Evolutionary conservation across 768 basidiomycete genomes (phyloP).

Genomic region (Strobilomyces confusus): DNA sequence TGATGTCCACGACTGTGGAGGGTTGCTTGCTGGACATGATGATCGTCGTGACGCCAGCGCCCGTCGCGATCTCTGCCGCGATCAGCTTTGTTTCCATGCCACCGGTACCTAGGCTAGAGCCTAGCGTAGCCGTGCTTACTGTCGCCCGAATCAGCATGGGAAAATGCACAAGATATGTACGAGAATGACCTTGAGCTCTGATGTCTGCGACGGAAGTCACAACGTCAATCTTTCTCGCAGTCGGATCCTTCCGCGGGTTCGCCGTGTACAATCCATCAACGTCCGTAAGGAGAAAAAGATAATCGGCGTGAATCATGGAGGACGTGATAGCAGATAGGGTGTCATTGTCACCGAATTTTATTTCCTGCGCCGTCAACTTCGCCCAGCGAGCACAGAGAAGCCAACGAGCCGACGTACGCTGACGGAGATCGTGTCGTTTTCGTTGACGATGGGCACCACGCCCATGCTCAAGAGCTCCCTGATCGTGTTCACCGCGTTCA

Average conservation of each 20-base stretch:
- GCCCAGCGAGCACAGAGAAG: not conserved
- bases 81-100: constrained; percentile 99
- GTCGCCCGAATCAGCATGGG: not conserved
- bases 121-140: constrained; percentile 93
- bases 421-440: constrained; percentile 98
- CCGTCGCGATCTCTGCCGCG: constrained; percentile 95
- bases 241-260: constrained; percentile 88
- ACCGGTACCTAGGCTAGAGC: constrained; percentile 91
- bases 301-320: constrained; percentile 97
- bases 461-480: constrained; percentile 90
- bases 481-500: constrained; percentile 96
- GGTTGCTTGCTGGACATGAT: constrained; percentile 84
- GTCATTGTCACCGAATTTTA: constrained; percentile 99
- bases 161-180: not conserved
- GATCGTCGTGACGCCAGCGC: constrained; percentile 89
- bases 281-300: constrained; percentile 93
- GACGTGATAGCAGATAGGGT: constrained; percentile 96
- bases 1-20: constrained; percentile 70
- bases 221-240: constrained; percentile 73
- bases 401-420: constrained; percentile 56
- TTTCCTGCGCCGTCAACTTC: constrained; percentile 62
- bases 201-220: constrained; percentile 83
- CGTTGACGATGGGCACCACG: constrained; percentile 97
- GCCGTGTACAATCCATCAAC: constrained; percentile 95
- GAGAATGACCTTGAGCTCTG: constrained; percentile 64